Base-by-base conservation (phyloP, 352 stramenopile species). In the Phytophthora colocasiae region DNA sequence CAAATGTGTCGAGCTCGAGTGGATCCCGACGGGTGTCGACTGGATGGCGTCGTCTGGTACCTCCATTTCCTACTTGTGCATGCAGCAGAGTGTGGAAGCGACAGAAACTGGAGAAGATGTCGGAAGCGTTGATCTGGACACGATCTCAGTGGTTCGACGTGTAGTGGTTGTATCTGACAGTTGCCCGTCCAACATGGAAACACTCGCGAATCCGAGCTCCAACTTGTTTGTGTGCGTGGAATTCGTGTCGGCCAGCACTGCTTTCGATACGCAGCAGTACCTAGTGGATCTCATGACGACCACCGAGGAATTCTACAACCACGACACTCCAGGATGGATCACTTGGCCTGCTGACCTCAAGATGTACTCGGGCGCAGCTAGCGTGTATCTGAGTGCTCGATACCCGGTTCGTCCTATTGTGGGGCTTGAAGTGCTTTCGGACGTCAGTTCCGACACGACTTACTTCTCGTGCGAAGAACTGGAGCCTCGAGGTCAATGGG, bases 241-340 rank as follows among this genome's bases (percentile, higher is more conserved):
- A 11, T 79, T 57, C 39, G 49, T 62, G 9, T 46, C 64, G 11
- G 59, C 68, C 1, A 68, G 34, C 3, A 27, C 52, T 3, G 58
- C 66, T 4, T 63, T 77, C 12, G n/a, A 58, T 7, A 65, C 56
- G 0, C 53, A 73, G 12, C 71, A 81, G 51, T 87, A 80, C 36
- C 63, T 87, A 34, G 77, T 77, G 3, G 78, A 86, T 53, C 43
- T 86, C 48, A 71, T 74, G 53, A 80, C 77, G 22, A 77, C 78
- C 1, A 68, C 49, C 27, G 69, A 81, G 48, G 62, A 54, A 4
- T 77, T 81, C 50, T 84, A 87, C 69, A 82, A 78, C 55, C 75
- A 82, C 67, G 72, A 83, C 3, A 72, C 39, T 0, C 61, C 70
- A 0, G 78, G 75, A 31, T 87, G 78, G 78, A 68, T 77, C 19